Conservation (phyloP, 371 early-diverging fungal species). For the Rhizopus microsporus region DNA sequence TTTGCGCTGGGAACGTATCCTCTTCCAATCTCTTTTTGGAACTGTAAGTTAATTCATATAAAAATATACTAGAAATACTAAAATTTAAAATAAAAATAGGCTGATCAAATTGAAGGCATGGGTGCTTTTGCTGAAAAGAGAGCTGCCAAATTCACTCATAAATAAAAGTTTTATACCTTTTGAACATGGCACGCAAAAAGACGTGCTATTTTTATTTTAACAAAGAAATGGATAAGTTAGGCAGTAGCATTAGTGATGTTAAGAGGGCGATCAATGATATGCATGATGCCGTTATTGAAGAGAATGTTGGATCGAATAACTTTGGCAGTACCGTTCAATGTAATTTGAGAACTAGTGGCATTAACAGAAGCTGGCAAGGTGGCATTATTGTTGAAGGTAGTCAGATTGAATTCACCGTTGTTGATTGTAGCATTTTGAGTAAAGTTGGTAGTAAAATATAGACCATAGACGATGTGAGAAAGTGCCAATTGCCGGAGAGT, state of each 20-base stretch:
- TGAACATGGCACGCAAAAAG: neutral
- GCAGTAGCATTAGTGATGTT: constrained; percentile 1
- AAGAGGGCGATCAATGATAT: constrained; percentile 40
- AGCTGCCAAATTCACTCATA: constrained; percentile 85
- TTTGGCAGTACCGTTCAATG: constrained; percentile 37
- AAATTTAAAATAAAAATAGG: constrained; percentile 33
- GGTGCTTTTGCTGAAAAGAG: constrained; percentile 96
- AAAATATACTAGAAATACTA: neutral
- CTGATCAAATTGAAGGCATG: constrained; percentile 98
- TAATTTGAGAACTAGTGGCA: constrained; percentile 6
- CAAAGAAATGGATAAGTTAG: neutral
- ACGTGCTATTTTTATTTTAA: no score
- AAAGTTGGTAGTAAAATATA: constrained; percentile 40
- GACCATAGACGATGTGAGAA: constrained; percentile 42
- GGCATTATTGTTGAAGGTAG: constrained; percentile 9
- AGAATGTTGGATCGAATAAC: constrained; percentile 40
- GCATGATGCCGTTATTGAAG: constrained; percentile 51
- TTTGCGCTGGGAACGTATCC: constrained; percentile 88
- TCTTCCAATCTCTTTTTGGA: constrained; percentile 94
- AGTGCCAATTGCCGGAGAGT: constrained; percentile 22
- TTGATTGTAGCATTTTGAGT: constrained; percentile 21
- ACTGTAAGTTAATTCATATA: constrained; percentile 56
- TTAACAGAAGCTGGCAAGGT: constrained; percentile 19
- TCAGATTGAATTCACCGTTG: constrained; percentile 13
- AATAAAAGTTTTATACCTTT: constrained; percentile 13